phyloP scores from a whole-genome alignment of 208 protist genomes.

The Naegleria gruberi region DNA sequence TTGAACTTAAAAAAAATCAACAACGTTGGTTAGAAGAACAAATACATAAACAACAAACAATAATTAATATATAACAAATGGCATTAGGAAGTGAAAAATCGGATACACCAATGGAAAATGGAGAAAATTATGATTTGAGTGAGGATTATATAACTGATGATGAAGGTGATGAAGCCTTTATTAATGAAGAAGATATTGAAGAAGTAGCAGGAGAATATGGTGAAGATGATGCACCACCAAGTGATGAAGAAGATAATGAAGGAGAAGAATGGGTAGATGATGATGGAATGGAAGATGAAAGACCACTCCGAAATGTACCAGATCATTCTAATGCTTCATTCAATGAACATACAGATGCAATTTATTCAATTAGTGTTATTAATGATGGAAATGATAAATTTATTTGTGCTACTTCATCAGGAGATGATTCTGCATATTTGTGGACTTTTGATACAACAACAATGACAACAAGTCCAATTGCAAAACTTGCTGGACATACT shows the following conservation, averaged over 20 bases:
- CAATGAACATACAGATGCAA: constrained; percentile 36
- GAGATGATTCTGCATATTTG: constrained; percentile 52
- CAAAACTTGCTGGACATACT: constrained; percentile 40
- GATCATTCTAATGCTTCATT: constrained; percentile 24
- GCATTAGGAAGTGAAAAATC: too few species aligned
- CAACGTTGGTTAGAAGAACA: too few species aligned
- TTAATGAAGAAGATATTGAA: constrained; percentile 23
- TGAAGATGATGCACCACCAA: background rate
- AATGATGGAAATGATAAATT: background rate
- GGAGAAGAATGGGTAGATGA: constrained; percentile 28
- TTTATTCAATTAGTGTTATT: constrained; percentile 41
- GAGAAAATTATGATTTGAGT: background rate
- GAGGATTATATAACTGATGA: background rate
- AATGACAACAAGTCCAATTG: background rate
- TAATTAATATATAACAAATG: background rate
- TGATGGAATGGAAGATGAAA: constrained; percentile 21
- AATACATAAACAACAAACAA: background rate
- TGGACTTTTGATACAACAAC: constrained; percentile 30
- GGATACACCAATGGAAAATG: too few species aligned
- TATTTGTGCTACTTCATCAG: constrained; percentile 40
- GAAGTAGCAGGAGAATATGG: background rate
- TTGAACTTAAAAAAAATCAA: too few species aligned
- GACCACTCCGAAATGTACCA: background rate
- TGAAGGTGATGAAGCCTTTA: background rate
- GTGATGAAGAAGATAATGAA: constrained; percentile 27